Percentiles rank a stretch among this genome's conserved stretches.
phyloP scores from a whole-genome alignment of 805 yeast genomes.

The Metschnikowia santaceciliae region DNA sequence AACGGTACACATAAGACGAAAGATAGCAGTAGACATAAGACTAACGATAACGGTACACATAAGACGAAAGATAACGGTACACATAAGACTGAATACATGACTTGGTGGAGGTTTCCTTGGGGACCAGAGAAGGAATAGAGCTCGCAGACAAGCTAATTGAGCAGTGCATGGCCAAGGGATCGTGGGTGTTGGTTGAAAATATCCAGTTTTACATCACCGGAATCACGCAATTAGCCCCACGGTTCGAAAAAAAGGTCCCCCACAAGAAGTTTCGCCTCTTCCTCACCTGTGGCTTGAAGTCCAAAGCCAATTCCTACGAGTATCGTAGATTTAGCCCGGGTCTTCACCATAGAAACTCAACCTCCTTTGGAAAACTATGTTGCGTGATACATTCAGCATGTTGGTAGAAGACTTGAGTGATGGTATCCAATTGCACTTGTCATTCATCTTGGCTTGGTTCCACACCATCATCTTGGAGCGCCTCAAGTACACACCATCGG shows the following conservation, averaged over 20 bases:
- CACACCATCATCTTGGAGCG: conserved; percentile 62
- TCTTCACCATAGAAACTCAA: conserved; percentile 57
- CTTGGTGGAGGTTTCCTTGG: conserved; percentile 59
- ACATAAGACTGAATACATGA: conserved; percentile 5
- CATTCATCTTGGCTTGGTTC: conserved; percentile 62
- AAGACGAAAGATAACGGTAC: too few relatives aligned
- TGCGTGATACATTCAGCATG: conserved; percentile 36
- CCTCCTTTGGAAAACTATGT: conserved; percentile 51
- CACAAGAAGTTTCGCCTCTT: conserved; percentile 43
- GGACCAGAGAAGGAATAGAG: conserved; percentile 61
- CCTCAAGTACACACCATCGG: conserved; percentile 55
- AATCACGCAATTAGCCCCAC: conserved; percentile 52
- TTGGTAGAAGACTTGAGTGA: background rate
- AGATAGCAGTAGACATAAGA: too few relatives aligned
- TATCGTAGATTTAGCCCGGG: conserved; percentile 50
- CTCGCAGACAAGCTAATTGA: conserved; percentile 54
- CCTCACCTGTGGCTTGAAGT: conserved; percentile 45
- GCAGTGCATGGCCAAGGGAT: conserved; percentile 44
- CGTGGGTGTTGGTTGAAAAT: conserved; percentile 79
- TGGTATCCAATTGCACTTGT: conserved; percentile 29
- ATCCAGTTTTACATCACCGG: conserved; percentile 68
- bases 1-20: too few relatives aligned
- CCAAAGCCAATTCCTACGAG: conserved; percentile 48
- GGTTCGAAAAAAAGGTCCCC: conserved; percentile 30
- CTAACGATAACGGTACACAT: too few relatives aligned